Conservation (phyloP, 2,329 filamentous ascomycete species). For the Aschersonia sp. region DNA sequence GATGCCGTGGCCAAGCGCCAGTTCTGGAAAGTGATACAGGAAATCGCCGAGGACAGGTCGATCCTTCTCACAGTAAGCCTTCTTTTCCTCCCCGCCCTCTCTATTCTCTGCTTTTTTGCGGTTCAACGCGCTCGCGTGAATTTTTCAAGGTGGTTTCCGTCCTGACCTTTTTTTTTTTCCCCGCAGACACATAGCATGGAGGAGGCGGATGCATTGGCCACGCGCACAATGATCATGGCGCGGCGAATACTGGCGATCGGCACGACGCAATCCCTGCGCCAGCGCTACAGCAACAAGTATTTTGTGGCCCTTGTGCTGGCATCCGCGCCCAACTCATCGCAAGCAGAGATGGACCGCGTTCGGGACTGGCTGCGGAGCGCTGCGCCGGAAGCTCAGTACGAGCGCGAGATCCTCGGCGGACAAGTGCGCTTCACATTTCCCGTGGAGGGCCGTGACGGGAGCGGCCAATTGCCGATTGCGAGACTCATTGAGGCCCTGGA, state of each 20-base stretch:
- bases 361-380: conserved; percentile 36
- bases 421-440: conserved; percentile 29
- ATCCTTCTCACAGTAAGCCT: conserved; percentile 50
- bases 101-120: too few species aligned
- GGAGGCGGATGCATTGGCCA: conserved; percentile 72
- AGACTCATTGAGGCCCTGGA: conserved; percentile 34
- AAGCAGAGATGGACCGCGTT: conserved; percentile 40
- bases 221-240: conserved; percentile 35
- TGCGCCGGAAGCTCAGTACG: conserved; percentile 40
- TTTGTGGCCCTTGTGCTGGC: conserved; percentile 47
- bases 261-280: conserved; percentile 40
- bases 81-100: too few species aligned
- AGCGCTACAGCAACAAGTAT: conserved; percentile 45
- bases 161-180: neutral
- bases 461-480: conserved; percentile 9
- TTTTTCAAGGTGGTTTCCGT: neutral
- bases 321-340: conserved; percentile 39
- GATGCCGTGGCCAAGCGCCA: conserved; percentile 74
- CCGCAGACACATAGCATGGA: conserved; percentile 70
- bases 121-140: neutral
- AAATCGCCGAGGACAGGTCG: conserved; percentile 56
- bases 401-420: conserved; percentile 45
- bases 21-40: conserved; percentile 70
- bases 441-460: neutral
- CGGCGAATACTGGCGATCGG: conserved; percentile 41